Base-by-base conservation (phyloP, 768 basidiomycete genomes). In the Lactarius indigo region DNA sequence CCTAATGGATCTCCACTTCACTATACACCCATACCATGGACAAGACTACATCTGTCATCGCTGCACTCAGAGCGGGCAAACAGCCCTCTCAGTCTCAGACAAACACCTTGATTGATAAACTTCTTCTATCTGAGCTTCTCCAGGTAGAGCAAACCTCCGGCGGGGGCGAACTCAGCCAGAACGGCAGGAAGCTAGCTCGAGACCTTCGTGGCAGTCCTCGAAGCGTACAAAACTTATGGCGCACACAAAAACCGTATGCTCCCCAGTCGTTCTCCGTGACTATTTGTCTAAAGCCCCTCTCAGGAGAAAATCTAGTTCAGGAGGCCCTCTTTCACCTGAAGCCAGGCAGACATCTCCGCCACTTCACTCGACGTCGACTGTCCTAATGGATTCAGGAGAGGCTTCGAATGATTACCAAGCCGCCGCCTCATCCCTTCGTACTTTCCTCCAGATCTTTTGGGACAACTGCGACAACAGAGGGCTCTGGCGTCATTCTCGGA, bases 21-120 rank as follows among this genome's bases (percentile, higher is more conserved):
- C 12, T 31, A 26, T 13, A 15, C 52, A 37, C 41, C 23, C 15
- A 18, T 26, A 68, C 63, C 50, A 90, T 91, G 88, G 87, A 91
- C 64, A 85, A 83, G 77, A 67, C 82, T 57, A 79, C 87, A 20
- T 85, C 86, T 42, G 71, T 90, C 30, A 73, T 87, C 64, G 90
- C 87, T 57, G 90, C 90, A 9, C 75, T 91, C 71, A 82, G 85
- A 68, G 88, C 88, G 20, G 88, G 88, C 26, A 91, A 91, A 73
- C 77, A 90, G 5, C 90, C 90, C 20, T 80, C 80, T 1, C 86
- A 88, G 13, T 74, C 82, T 33, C 90, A 91, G 72, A 69, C 84
- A 44, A 80, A 80, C 66, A 72, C 73, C 0, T 79, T 82, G 72
- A 80, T 88, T 69, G 84, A 88, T 72, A 85, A 81, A 80, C 71